These are phyloP conservation scores for Trichophyton schoenleinii DNA, from an alignment of 2,329 filamentous ascomycete species.

Conservation along the genomic window DNA sequence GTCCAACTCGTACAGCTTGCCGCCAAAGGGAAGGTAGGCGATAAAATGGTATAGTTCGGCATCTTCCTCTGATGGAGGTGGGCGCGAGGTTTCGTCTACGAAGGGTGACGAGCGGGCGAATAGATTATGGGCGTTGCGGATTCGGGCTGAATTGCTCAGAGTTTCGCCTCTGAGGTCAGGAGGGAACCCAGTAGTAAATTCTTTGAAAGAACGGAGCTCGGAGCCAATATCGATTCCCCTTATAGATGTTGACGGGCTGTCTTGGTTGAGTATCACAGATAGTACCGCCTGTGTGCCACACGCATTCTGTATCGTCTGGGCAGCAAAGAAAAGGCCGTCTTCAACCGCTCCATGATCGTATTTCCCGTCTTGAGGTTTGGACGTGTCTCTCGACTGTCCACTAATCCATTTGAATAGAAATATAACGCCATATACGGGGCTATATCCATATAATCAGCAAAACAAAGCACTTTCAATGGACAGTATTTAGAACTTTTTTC, in stretches of 20 bases:
- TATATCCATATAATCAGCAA: constrained; percentile 18
- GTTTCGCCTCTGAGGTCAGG: constrained; percentile 60
- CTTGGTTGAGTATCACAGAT: constrained; percentile 80
- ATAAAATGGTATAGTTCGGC: constrained; percentile 91
- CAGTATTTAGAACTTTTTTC: background rate
- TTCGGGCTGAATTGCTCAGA: constrained; percentile 56
- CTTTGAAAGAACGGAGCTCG: constrained; percentile 64
- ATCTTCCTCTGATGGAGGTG: constrained; percentile 58
- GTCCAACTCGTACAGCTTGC: constrained; percentile 82
- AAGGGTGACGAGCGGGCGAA: constrained; percentile 85
- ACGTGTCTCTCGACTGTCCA: constrained; percentile 51
- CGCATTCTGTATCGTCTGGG: constrained; percentile 96
- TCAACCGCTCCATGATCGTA: constrained; percentile 67
- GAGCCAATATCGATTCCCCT: constrained; percentile 56
- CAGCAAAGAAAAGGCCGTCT: constrained; percentile 72
- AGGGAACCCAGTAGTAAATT: constrained; percentile 76
- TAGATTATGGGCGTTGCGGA: constrained; percentile 73
- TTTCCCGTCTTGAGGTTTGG: constrained; percentile 62
- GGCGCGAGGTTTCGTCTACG: constrained; percentile 71
- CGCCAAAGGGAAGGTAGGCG: constrained; percentile 73
- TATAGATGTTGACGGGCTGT: constrained; percentile 21
- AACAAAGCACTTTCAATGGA: background rate
- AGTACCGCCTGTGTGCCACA: constrained; percentile 94
- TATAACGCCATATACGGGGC: constrained; percentile 85
- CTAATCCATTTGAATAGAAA: constrained; percentile 84